Base-by-base conservation (phyloP, 805 yeast genomes). In the Candida piceae region DNA sequence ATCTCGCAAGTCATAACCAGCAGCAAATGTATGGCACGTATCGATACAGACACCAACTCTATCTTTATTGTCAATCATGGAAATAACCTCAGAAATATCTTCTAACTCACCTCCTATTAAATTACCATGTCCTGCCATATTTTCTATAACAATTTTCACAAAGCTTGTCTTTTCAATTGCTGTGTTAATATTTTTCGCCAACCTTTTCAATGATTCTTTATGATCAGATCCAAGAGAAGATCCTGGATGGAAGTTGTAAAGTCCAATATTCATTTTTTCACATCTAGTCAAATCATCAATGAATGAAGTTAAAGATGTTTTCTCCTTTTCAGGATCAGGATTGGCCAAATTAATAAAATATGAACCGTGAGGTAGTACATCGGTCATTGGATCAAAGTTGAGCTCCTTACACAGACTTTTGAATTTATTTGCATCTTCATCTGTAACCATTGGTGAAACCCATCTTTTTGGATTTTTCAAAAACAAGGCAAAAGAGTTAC, bases 51-150 rank as follows among this genome's bases (percentile, higher is more conserved):
- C 95, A 4, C 98, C 97, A n/a, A 93, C 80, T 39, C 98, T 70
- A 1, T 63, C 55, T 58, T 89, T 89, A 53, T 88, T 75, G 1
- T 87, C 83, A n/a, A 93, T 74, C 68, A 77, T 53, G 25, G 75
- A 81, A 30, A 93, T 86, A 12, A 93, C 89, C 16, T 72, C 74
- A 20, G 71, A 66, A 32, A 93, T 67, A 53, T 93, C 97, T 45
- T 83, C 77, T 20, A 90, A 62, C 29, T 74, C 68, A 3, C 90
- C 80, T 1, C 97, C 98, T 29, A 93, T 82, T 42, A 90, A 71
- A 44, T 84, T 82, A 3, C 96, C 96, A 49, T 87, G 94, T 8
- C 98, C 98, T 2, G 98, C 96, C 98, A 93, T 93, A 55, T 90
- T 93, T 54, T 93, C 98, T 41, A 93, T 70, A 10, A 93, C 94